These are phyloP conservation scores for Penicillium goetzii DNA, from an alignment of 495 filamentous ascomycete species.

Conservation along the genomic window DNA sequence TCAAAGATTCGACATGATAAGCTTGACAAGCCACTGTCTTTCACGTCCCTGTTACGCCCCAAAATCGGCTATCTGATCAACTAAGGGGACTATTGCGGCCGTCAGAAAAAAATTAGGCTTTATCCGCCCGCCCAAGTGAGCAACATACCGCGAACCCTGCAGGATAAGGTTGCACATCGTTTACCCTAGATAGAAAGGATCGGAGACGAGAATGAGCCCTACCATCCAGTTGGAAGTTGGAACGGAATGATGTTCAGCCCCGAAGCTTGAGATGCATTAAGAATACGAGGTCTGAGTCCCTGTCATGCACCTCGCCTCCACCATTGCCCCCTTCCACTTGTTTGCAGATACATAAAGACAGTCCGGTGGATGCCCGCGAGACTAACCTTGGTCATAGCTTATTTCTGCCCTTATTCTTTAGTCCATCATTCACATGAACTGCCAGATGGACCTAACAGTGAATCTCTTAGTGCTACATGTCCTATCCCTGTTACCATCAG, in stretches of 20 bases:
- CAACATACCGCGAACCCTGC: conserved; percentile 9
- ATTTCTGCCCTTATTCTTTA: not conserved
- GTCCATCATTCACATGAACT: not conserved
- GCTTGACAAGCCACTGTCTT: not conserved
- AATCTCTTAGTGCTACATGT: not conserved
- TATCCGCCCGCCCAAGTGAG: not conserved
- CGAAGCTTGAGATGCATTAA: conserved; percentile 1
- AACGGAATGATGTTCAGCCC: conserved; percentile 9
- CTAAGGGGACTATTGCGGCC: not conserved
- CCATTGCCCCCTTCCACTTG: conserved; percentile 10
- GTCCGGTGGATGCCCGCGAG: not conserved
- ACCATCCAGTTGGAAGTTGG: conserved; percentile 4
- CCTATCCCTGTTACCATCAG: conserved; percentile 3
- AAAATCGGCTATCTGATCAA: not conserved
- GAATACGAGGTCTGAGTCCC: conserved; percentile 16
- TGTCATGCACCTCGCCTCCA: not conserved
- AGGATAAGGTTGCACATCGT: conserved; percentile 7
- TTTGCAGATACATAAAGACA: conserved; percentile 1
- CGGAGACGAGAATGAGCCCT: not conserved
- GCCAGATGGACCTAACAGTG: conserved; percentile 6
- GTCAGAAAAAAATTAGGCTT: not conserved
- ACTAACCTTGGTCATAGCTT: not conserved
- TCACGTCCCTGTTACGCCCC: too few species aligned
- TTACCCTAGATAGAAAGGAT: conserved; percentile 11
- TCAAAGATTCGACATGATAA: not conserved